These are phyloP conservation scores for Parastagonospora avenae DNA, from an alignment of 2,329 filamentous ascomycete genomes.

Conservation along the genomic window DNA sequence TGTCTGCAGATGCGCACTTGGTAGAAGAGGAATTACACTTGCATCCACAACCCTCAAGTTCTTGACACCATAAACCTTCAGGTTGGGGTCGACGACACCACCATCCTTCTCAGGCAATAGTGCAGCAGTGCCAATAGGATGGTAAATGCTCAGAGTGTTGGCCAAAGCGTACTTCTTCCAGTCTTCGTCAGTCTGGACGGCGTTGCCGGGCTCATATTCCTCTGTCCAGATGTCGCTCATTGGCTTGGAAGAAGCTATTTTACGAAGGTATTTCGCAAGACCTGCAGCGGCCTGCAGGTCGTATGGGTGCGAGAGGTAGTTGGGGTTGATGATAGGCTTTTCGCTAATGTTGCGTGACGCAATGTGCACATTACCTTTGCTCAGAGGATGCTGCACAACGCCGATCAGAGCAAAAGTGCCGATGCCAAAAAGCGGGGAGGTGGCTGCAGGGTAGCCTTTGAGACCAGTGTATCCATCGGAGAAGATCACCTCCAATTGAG, in stretches of 20 bases:
- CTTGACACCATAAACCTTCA: constrained; percentile 29
- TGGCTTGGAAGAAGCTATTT: constrained; percentile 22
- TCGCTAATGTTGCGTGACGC: constrained; percentile 24
- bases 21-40: constrained; percentile 33
- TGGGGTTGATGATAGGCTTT: constrained; percentile 36
- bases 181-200: constrained; percentile 34
- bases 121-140: constrained; percentile 46
- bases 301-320: constrained; percentile 34
- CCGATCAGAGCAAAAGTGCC: constrained; percentile 43
- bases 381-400: constrained; percentile 43
- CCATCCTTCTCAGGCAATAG: constrained; percentile 27
- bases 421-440: constrained; percentile 31
- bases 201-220: constrained; percentile 37
- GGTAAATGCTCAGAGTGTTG: constrained; percentile 33
- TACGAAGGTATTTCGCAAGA: constrained; percentile 36
- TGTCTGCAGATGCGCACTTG: constrained; percentile 32
- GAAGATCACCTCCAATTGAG: constrained; percentile 53
- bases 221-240: constrained; percentile 35
- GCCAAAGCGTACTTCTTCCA: constrained; percentile 23
- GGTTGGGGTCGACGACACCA: constrained; percentile 26
- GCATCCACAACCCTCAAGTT: constrained; percentile 37
- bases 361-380: constrained; percentile 34
- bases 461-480: constrained; percentile 53
- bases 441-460: constrained; percentile 40
- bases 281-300: constrained; percentile 27